Evolutionary conservation across 306 rosid species (phyloP), one percentile per base, ranked within the genome.

Genomic region (Vigna unguiculata): DNA sequence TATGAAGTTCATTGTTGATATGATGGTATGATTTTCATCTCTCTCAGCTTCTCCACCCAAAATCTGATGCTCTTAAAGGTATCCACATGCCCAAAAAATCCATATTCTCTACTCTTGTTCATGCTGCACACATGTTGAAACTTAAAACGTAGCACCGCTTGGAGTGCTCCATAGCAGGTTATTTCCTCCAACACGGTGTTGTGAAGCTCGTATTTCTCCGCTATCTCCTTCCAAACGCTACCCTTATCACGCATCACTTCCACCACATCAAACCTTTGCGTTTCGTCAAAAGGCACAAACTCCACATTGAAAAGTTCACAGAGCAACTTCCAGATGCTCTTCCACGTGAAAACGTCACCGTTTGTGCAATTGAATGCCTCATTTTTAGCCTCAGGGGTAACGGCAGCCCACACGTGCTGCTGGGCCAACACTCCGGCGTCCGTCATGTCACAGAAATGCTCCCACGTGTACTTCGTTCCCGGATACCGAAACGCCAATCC

Each of bases 391-490:
- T 28, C 10, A 0, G 45, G 12, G 0, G 86, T 81, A 14, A 76
- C 80, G 0, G 86, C 84, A 2, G 87, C 87, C 84, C 90, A 86
- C 72, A 83, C 81, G 34, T 87, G 88, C 3, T 84, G 90, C 63
- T 87, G 52, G 0, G 86, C 88, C 13, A 84, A 43, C 28, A 87
- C 82, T 1, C 82, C 1, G 0, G 76, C 75, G 17, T 87, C 85
- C 0, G 61, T 69, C 78, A 82, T 58, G 64, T 82, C 86, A 2
- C 85, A 87, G n/a, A 87, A 87, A 64, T 87, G 86, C 59, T 84
- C 83, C 86, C 86, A 82, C 30, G 85, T 87, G 80, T 82, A 82
- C 51, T 28, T 70, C 0, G 9, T 82, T 7, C 86, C 82, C 0
- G 75, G 78, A 52, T 72, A 87, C 53, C 85, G 70, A 59, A 87